Evolutionary conservation across 257 asterid species (phyloP).

Genomic region (Cynanchum wilfordii): DNA sequence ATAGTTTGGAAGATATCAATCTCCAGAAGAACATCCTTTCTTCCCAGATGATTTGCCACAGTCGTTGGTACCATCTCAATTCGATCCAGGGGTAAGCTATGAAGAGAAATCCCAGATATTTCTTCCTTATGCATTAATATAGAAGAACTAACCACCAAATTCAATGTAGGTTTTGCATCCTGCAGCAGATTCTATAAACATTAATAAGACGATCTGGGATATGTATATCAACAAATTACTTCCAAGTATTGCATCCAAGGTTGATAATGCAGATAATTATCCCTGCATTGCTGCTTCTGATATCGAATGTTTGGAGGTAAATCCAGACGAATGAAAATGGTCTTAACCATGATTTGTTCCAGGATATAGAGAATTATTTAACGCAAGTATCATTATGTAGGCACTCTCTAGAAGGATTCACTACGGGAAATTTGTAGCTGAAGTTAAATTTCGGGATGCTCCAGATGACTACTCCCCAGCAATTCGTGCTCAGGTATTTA

Average conservation of each 20-base stretch:
- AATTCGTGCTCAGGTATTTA: constrained; percentile 61
- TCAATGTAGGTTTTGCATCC: constrained; percentile 55
- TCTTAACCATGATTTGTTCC: background rate
- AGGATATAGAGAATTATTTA: background rate
- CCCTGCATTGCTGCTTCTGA: constrained; percentile 55
- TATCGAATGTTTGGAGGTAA: constrained; percentile 76
- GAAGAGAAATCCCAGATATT: background rate
- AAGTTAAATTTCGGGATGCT: constrained; percentile 66
- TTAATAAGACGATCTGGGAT: constrained; percentile 55
- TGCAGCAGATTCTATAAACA: constrained; percentile 53
- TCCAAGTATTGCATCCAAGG: constrained; percentile 48
- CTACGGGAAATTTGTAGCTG: constrained; percentile 85
- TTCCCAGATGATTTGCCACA: constrained; percentile 50
- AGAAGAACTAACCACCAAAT: background rate
- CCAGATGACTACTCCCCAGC: constrained; percentile 58
- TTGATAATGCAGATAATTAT: constrained; percentile 37
- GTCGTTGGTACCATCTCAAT: constrained; percentile 35
- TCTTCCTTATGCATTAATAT: background rate
- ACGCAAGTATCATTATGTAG: constrained; percentile 29
- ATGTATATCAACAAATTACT: constrained; percentile 49
- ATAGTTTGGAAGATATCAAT: constrained; percentile 69
- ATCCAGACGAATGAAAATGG: background rate
- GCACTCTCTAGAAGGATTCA: constrained; percentile 86
- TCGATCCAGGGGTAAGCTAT: constrained; percentile 30
- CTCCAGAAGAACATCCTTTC: constrained; percentile 72